phyloP scores from a whole-genome alignment of 495 filamentous ascomycete genomes.

The Penicillium dipodomyicola region DNA sequence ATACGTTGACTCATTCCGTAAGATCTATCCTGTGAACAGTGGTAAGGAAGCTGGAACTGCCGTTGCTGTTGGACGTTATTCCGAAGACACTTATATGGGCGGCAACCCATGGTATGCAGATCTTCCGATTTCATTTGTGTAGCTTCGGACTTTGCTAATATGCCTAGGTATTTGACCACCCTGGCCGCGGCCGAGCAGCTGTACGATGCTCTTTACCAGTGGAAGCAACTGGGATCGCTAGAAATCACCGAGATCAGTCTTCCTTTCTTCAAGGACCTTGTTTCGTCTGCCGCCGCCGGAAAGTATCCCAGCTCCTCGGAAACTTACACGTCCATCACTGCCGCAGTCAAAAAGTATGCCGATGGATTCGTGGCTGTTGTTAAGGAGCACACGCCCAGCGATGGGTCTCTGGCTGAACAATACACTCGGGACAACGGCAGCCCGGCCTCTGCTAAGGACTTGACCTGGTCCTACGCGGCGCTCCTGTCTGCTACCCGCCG shows the following conservation, averaged over 20 bases:
- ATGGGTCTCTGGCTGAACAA: conserved; percentile 61
- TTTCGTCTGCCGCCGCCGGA: conserved; percentile 38
- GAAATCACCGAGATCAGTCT: conserved; percentile 41
- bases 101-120: conserved; percentile 54
- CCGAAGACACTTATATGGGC: conserved; percentile 65
- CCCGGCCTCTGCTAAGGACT: conserved; percentile 53
- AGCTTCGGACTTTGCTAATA: neutral
- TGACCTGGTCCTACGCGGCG: conserved; percentile 52
- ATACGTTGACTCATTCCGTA: conserved; percentile 51
- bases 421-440: conserved; percentile 52
- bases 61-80: conserved; percentile 65
- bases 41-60: conserved; percentile 45
- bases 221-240: conserved; percentile 44
- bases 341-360: conserved; percentile 46
- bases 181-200: conserved; percentile 41
- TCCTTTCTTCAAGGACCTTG: conserved; percentile 44
- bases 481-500: neutral
- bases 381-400: conserved; percentile 47
- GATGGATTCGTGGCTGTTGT: conserved; percentile 50
- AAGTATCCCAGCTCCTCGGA: conserved; percentile 34
- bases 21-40: conserved; percentile 42
- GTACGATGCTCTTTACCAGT: conserved; percentile 50
- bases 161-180: conserved; percentile 35
- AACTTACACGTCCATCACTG: conserved; percentile 40
- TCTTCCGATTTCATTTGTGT: conserved; percentile 3